Percentiles rank a stretch among this genome's conserved stretches.
phyloP scores from a whole-genome alignment of 306 rosid species.

The Quercus wislizeni region DNA sequence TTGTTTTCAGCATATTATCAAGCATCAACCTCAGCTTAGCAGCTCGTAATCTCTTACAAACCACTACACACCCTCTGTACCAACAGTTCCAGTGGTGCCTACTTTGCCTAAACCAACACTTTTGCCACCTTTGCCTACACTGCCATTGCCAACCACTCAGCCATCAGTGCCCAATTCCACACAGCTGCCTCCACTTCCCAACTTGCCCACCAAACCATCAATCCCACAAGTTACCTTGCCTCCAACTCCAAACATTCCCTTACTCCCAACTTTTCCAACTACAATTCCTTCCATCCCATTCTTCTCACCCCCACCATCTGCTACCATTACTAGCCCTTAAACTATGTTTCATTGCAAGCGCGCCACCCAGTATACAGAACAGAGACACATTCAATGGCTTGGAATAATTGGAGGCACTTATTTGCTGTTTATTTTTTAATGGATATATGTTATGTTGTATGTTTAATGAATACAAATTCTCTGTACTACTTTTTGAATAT shows the following conservation, averaged over 20 bases:
- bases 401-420: background rate
- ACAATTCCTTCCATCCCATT: slow-evolving; percentile 28
- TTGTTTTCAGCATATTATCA: slow-evolving; percentile 14
- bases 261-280: slow-evolving; percentile 25
- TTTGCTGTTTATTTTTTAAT: background rate
- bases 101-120: slow-evolving; percentile 25
- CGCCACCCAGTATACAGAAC: background rate
- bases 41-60: slow-evolving; percentile 34
- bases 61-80: slow-evolving; percentile 8
- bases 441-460: background rate
- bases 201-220: slow-evolving; percentile 14
- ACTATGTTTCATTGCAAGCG: background rate
- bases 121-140: slow-evolving; percentile 11
- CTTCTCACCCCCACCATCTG: slow-evolving; percentile 32
- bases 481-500: no score
- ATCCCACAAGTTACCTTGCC: background rate
- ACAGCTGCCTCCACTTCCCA: slow-evolving; percentile 15
- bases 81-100: background rate
- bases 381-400: background rate
- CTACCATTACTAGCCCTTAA: slow-evolving; percentile 23
- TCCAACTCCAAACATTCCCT: slow-evolving; percentile 5
- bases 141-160: slow-evolving; percentile 26
- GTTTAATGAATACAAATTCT: background rate
- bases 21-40: slow-evolving; percentile 20
- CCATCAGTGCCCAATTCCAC: slow-evolving; percentile 26